These are phyloP conservation scores for Pelargonium citronellum DNA, from an alignment of 441 rosid genomes.

Conservation along the genomic window DNA sequence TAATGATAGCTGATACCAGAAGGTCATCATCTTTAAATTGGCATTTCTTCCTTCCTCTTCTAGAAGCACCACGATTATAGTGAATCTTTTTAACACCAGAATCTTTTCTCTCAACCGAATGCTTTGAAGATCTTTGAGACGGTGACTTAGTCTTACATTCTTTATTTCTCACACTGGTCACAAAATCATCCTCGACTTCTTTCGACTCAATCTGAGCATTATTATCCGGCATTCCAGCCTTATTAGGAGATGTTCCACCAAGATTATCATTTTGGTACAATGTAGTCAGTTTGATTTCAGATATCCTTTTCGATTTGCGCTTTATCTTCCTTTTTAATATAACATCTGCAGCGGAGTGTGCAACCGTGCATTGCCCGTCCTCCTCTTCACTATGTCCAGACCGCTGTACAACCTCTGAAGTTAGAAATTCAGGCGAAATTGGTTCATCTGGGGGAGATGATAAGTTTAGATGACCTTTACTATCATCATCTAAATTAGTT, in stretches of 20 bases:
- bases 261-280: conserved; percentile 31
- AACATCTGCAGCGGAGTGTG: conserved; percentile 13
- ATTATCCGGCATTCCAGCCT: conserved; percentile 28
- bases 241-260: conserved; percentile 20
- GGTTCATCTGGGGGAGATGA: conserved; percentile 13
- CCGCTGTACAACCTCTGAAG: conserved; percentile 22
- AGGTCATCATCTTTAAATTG: conserved; percentile 60
- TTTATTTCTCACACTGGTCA: conserved; percentile 16
- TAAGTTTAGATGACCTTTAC: conserved; percentile 9
- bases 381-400: conserved; percentile 34
- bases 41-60: conserved; percentile 40
- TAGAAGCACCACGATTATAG: conserved; percentile 29
- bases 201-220: conserved; percentile 32
- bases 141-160: conserved; percentile 23
- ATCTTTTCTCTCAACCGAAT: conserved; percentile 29
- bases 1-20: conserved; percentile 54
- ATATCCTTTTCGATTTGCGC: conserved; percentile 63
- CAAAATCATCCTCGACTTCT: conserved; percentile 27
- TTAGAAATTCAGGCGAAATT: conserved; percentile 18
- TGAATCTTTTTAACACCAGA: conserved; percentile 32
- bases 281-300: conserved; percentile 48
- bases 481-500: neutral
- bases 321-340: conserved; percentile 39
- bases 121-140: conserved; percentile 22
- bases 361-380: conserved; percentile 29